These are phyloP conservation scores for Aspergillus taichungensis DNA, from an alignment of 495 filamentous ascomycete genomes.

Conservation along the genomic window DNA sequence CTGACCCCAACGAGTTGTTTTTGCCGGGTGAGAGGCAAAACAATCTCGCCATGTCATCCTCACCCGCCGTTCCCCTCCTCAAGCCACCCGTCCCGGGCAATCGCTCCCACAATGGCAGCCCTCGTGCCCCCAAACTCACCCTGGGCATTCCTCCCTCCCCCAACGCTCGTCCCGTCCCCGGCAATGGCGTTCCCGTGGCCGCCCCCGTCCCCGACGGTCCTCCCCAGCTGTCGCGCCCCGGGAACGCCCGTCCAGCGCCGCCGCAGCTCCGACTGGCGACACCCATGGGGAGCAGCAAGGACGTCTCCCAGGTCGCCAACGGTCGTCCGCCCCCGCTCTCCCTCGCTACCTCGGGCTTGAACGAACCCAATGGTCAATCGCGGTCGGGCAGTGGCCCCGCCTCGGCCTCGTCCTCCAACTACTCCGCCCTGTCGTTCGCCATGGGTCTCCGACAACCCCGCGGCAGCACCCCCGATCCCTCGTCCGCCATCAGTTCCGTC, in stretches of 20 bases:
- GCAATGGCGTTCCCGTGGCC: constrained; percentile 21
- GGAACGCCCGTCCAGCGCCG: constrained; percentile 43
- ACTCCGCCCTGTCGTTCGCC: constrained; percentile 66
- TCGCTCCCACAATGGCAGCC: constrained; percentile 46
- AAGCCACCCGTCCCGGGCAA: constrained; percentile 75
- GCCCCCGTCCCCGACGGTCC: constrained; percentile 18
- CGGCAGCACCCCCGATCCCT: constrained; percentile 68
- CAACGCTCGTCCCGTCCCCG: constrained; percentile 58
- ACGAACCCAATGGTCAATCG: constrained; percentile 68
- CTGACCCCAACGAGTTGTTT: constrained; percentile 42
- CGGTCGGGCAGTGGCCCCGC: constrained; percentile 67
- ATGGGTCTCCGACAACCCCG: constrained; percentile 51
- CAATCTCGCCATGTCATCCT: constrained; percentile 64
- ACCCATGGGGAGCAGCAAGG: constrained; percentile 63
- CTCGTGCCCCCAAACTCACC: constrained; percentile 68
- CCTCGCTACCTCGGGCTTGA: constrained; percentile 47
- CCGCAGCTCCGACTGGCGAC: constrained; percentile 75
- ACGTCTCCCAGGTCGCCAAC: constrained; percentile 50
- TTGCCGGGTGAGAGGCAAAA: constrained; percentile 39
- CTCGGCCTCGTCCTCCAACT: constrained; percentile 76
- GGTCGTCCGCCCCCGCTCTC: constrained; percentile 44
- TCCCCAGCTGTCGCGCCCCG: constrained; percentile 24
- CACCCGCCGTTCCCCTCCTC: constrained; percentile 59
- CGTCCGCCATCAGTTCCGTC: constrained; percentile 76
- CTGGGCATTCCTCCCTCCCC: constrained; percentile 82